Percentiles rank a stretch among this genome's conserved stretches.
Evolutionary conservation across 2,329 filamentous ascomycete species (phyloP).

Genomic region (Diaporthe helianthi): DNA sequence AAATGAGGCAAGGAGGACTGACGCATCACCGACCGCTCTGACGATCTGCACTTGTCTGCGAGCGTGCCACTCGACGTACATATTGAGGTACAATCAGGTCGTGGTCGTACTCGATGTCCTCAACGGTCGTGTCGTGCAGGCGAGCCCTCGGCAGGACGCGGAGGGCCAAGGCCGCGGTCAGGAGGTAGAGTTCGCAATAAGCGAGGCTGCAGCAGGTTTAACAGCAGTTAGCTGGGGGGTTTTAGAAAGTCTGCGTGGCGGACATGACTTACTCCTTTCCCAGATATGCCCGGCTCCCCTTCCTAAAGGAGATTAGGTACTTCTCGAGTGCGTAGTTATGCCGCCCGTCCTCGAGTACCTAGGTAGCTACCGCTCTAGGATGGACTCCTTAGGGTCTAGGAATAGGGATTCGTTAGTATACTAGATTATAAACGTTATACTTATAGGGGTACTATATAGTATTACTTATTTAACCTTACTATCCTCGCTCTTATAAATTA

Average conservation of each 20-base stretch:
- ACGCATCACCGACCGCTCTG: slow-evolving; percentile 11
- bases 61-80: slow-evolving; percentile 4
- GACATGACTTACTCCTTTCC: slow-evolving; percentile 41
- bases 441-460: slow-evolving; percentile 36
- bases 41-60: background rate
- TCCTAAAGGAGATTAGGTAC: slow-evolving; percentile 36
- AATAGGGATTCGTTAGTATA: slow-evolving; percentile 38
- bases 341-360: slow-evolving; percentile 21
- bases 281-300: slow-evolving; percentile 39
- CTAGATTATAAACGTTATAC: slow-evolving; percentile 35
- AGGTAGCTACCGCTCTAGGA: slow-evolving; percentile 39
- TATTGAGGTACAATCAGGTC: slow-evolving; percentile 35
- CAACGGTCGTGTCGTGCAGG: slow-evolving; percentile 34
- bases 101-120: slow-evolving; percentile 36
- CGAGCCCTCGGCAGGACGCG: slow-evolving; percentile 31
- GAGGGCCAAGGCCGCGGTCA: slow-evolving; percentile 33
- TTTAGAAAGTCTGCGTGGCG: too few species aligned
- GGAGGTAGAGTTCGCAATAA: slow-evolving; percentile 34
- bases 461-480: slow-evolving; percentile 34
- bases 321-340: slow-evolving; percentile 34
- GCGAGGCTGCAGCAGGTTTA: slow-evolving; percentile 28
- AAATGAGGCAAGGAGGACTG: slow-evolving; percentile 23
- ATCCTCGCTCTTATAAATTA: slow-evolving; percentile 21
- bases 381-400: slow-evolving; percentile 37
- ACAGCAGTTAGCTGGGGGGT: background rate